Percentiles rank a stretch among this genome's conserved stretches.
These are phyloP conservation scores for peach (Prunus persica) DNA, from an alignment of 306 rosid species.

Conservation along the genomic window Prunus_persica_NCBIv2 NC_034016.1:12277501-12278000, in stretches of 20 bases:
- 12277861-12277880: background rate
- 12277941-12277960: background rate
- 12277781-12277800: slow-evolving; percentile 87
- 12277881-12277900: background rate
- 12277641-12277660: slow-evolving; percentile 56
- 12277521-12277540: slow-evolving; percentile 80
- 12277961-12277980: background rate
- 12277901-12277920: background rate
- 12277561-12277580: background rate
- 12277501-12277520: slow-evolving; percentile 77
- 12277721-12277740: slow-evolving; percentile 88
- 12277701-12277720: slow-evolving; percentile 61
- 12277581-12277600: background rate
- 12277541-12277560: background rate
- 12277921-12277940: background rate
- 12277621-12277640: slow-evolving; percentile 84
- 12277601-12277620: background rate
- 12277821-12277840: slow-evolving; percentile 50
- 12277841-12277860: background rate
- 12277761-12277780: slow-evolving; percentile 80
- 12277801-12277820: slow-evolving; percentile 58
- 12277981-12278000: background rate
- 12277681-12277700: slow-evolving; percentile 52
- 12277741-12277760: slow-evolving; percentile 82
- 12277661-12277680: slow-evolving; percentile 52